Base-by-base conservation (phyloP, 495 filamentous ascomycete genomes). In the Sporormia fimetaria region DNA sequence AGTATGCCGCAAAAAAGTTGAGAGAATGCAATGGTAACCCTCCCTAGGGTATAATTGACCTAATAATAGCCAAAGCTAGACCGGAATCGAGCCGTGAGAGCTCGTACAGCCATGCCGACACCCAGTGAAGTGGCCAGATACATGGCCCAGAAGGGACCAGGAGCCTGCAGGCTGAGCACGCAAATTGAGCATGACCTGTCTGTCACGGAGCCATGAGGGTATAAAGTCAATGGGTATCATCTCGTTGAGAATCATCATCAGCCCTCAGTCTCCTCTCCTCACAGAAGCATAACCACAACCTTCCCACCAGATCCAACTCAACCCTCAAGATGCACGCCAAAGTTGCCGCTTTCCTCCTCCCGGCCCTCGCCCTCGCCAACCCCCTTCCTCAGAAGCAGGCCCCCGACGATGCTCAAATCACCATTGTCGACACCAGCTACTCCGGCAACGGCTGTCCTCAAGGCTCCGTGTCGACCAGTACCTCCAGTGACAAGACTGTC, bases 351-450 rank as follows among this genome's bases (percentile, higher is more conserved):
- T 55, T 71, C 45, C 59, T 70, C 27, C 39, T 56, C 28, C 67
- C 69, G 31, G 61, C 55, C 31, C 60, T 73, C 48, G 69, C 60
- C 28, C 58, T 48, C 26, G 69, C 67, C 34, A 63, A 44, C 45
- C 69, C 69, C 27, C 28, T 66, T 6, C 44, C 45, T 15, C 45
- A 47, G 20, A 43, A 50, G 45, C 18, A 61, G 61, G 46, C 46
- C 37, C 27, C 68, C 61, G 39, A 57, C 58, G 44, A 60, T 55
- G 33, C 55, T 49, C 38, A 65, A 47, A 71, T 73, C 36, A 51
- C 47, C 21, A 51, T 51, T 31, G n/a, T 72, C 46, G 70, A 67
- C 21, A 73, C 69, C 26, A 74, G 69, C 11, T 77, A 74, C 35
- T 79, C 67, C n/a, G 47, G 47, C 12, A 51, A 45, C 29, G 47